A percentile compares a stretch with the other conserved stretches of the same genome.
Conservation (phyloP, 2,329 filamentous ascomycete species). For the Phyllosticta citribraziliensis region DNA sequence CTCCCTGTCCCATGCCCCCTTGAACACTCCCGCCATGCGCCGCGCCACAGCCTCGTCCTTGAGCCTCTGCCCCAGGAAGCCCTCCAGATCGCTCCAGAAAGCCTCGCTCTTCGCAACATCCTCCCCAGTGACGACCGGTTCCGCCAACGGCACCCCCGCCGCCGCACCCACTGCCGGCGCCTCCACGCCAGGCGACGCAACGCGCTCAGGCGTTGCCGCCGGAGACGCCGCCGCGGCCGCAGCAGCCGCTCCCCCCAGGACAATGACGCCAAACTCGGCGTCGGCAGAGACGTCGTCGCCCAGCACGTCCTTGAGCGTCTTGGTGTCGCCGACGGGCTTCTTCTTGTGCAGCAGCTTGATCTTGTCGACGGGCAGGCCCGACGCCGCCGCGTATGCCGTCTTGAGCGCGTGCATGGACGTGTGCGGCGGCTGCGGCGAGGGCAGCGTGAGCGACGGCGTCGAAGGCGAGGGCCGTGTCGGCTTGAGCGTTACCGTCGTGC, state of each 20-base stretch:
- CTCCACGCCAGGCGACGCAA: not conserved
- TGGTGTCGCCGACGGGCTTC: slow-evolving; percentile 71
- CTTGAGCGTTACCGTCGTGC: slow-evolving; percentile 52
- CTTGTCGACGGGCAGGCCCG: slow-evolving; percentile 49
- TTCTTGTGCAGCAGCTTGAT: slow-evolving; percentile 80
- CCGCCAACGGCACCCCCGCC: slow-evolving; percentile 35
- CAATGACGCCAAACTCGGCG: slow-evolving; percentile 79
- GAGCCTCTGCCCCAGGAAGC: slow-evolving; percentile 69
- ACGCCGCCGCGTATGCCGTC: slow-evolving; percentile 52
- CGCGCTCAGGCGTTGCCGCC: slow-evolving; percentile 2
- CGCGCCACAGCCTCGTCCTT: slow-evolving; percentile 58
- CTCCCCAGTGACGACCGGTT: slow-evolving; percentile 45
- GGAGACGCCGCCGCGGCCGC: slow-evolving; percentile 22
- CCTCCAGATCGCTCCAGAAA: slow-evolving; percentile 82
- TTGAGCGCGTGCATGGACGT: slow-evolving; percentile 77
- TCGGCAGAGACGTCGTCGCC: slow-evolving; percentile 41
- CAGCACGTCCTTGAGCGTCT: slow-evolving; percentile 65
- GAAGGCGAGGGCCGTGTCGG: slow-evolving; percentile 52
- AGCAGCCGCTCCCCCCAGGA: slow-evolving; percentile 57
- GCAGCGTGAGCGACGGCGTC: slow-evolving; percentile 52
- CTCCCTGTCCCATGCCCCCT: slow-evolving; percentile 53
- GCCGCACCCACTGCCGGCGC: slow-evolving; percentile 22
- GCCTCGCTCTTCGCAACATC: slow-evolving; percentile 57
- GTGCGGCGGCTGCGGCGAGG: slow-evolving; percentile 45
- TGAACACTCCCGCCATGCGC: slow-evolving; percentile 58